phyloP scores from a whole-genome alignment of 805 yeast species.

The Kodamaea sagamina region DNA sequence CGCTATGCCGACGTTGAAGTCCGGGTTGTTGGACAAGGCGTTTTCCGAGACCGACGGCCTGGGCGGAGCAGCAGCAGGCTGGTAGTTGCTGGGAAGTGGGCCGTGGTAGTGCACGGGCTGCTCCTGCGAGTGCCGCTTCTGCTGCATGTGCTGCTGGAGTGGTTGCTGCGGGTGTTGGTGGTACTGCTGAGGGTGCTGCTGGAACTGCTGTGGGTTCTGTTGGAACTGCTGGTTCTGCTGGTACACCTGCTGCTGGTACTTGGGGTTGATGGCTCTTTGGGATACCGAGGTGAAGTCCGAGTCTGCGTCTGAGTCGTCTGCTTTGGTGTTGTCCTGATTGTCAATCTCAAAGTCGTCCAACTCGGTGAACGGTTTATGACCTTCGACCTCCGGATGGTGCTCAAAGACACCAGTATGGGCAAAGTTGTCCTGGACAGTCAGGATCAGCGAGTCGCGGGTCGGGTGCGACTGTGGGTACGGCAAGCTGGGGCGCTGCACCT shows the following conservation, averaged over 20 bases:
- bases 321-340: constrained; percentile 14
- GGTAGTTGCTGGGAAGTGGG: constrained; percentile 13
- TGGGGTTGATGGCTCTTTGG: constrained; percentile 71
- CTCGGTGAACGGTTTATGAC: constrained; percentile 48
- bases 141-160: constrained; percentile 9
- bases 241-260: constrained; percentile 31
- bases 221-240: constrained; percentile 14
- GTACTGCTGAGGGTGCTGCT: constrained; percentile 14
- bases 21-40: constrained; percentile 42
- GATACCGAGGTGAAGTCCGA: constrained; percentile 80
- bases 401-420: constrained; percentile 38
- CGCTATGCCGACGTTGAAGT: constrained; percentile 33
- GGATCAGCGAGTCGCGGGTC: constrained; percentile 12
- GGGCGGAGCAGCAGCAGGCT: constrained; percentile 2
- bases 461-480: constrained; percentile 28
- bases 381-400: constrained; percentile 48
- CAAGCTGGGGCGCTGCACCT: constrained; percentile 14
- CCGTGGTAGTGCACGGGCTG: constrained; percentile 3
- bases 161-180: constrained; percentile 9
- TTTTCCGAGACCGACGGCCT: constrained; percentile 39
- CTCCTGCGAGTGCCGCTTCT: constrained; percentile 5
- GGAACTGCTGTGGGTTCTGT: constrained; percentile 23
- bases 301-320: constrained; percentile 41
- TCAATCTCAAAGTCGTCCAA: constrained; percentile 35
- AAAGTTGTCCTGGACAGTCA: constrained; percentile 9